A percentile compares a stretch with the other conserved stretches of the same genome.
phyloP scores from a whole-genome alignment of 2,329 filamentous ascomycete genomes.

The Zymoseptoria ardabiliae region DNA sequence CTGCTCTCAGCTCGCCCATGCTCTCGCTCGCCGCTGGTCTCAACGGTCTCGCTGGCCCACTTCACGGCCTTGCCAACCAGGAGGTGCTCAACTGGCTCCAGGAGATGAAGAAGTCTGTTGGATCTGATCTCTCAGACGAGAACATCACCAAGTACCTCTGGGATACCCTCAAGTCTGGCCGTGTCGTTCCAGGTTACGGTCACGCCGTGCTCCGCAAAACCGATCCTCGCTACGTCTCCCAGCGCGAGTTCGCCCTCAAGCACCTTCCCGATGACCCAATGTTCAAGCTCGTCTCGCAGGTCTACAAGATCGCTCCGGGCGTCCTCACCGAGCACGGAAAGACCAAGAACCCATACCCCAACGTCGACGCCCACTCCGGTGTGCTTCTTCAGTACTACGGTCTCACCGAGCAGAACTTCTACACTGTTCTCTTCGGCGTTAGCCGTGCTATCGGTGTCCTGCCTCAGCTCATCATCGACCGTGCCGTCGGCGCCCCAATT shows the following conservation, averaged over 20 bases:
- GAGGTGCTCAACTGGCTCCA: conserved; percentile 96
- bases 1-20: conserved; percentile 89
- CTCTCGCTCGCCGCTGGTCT: conserved; percentile 93
- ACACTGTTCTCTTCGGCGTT: conserved; percentile 99
- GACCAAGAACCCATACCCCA: conserved; percentile 64
- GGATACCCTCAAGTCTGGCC: conserved; percentile 85
- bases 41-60: conserved; percentile 87
- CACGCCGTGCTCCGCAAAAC: conserved; percentile 95
- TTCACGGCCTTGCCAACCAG: conserved; percentile 89
- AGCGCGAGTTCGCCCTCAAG: conserved; percentile 93
- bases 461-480: conserved; percentile 99
- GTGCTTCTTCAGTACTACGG: conserved; percentile 99
- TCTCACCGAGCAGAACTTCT: conserved; percentile 97
- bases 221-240: conserved; percentile 88
- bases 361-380: conserved; percentile 88
- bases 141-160: conserved; percentile 88
- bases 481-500: conserved; percentile 90
- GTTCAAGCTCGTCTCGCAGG: conserved; percentile 89
- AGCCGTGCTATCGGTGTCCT: conserved; percentile 97
- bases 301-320: conserved; percentile 80
- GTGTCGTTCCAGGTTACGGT: conserved; percentile 90
- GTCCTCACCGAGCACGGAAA: conserved; percentile 94
- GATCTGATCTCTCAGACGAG: conserved; percentile 65
- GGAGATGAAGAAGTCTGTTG: conserved; percentile 88
- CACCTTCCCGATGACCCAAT: conserved; percentile 82